These are phyloP conservation scores for Pyrus betulifolia DNA, from an alignment of 306 rosid genomes.

Conservation along the genomic window DNA sequence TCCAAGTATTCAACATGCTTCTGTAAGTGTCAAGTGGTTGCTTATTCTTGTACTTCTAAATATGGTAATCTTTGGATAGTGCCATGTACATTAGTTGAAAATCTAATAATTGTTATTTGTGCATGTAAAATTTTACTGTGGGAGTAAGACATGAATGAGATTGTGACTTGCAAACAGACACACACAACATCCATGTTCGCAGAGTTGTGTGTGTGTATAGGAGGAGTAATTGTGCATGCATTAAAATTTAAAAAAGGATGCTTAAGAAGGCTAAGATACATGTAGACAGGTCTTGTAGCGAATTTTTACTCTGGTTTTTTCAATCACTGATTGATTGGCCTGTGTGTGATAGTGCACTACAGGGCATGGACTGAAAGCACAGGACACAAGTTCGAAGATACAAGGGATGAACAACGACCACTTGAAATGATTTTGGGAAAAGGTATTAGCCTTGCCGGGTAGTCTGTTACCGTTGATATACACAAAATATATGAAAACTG, in stretches of 20 bases:
- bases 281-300: not conserved
- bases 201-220: too few relatives aligned
- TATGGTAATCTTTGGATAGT: not conserved
- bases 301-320: not conserved
- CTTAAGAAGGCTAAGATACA: not conserved
- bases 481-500: not conserved
- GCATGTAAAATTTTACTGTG: not conserved
- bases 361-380: constrained; percentile 87
- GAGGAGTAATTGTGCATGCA: not conserved
- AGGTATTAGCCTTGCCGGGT: constrained; percentile 36
- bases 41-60: not conserved
- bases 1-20: constrained; percentile 92
- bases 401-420: constrained; percentile 84
- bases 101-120: not conserved
- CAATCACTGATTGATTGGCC: not conserved
- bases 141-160: not conserved
- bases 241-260: not conserved
- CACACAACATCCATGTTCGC: not conserved
- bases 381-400: constrained; percentile 87
- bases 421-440: constrained; percentile 75
- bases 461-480: not conserved
- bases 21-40: constrained; percentile 39
- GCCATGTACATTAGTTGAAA: not conserved
- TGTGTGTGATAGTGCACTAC: constrained; percentile 61
- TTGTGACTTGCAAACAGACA: not conserved